phyloP scores from a whole-genome alignment of 208 protist species.

The Trypanosoma conorhini region DNA sequence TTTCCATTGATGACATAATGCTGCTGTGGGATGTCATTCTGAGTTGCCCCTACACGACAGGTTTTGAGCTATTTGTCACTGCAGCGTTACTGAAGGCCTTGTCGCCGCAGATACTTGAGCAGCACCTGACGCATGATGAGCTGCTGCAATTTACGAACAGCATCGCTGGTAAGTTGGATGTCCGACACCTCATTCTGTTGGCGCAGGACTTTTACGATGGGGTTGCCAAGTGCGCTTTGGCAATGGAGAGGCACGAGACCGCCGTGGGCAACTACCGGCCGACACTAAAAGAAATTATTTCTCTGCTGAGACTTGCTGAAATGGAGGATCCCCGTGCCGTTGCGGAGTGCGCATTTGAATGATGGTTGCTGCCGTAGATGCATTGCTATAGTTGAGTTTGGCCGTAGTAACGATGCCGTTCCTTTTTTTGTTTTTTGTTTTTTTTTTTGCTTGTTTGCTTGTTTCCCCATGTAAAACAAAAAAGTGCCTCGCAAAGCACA shows the following conservation, averaged over 20 bases:
- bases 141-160: conserved; percentile 70
- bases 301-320: not conserved
- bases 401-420: not conserved
- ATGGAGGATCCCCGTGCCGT: not conserved
- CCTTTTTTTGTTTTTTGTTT: conserved; percentile 1
- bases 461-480: not conserved
- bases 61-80: conserved; percentile 77
- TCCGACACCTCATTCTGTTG: conserved; percentile 55
- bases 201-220: conserved; percentile 68
- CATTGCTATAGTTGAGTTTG: not conserved
- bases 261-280: not conserved
- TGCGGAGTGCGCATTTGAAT: not conserved
- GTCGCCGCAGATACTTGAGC: conserved; percentile 49
- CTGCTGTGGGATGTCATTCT: conserved; percentile 90
- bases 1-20: conserved; percentile 60
- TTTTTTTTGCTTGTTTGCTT: conserved; percentile 11
- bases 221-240: conserved; percentile 28
- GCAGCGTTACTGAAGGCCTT: conserved; percentile 55
- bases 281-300: not conserved
- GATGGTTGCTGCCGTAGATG: not conserved
- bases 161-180: conserved; percentile 36
- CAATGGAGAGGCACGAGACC: not conserved
- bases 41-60: conserved; percentile 52
- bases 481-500: not conserved
- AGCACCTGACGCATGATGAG: conserved; percentile 50